phyloP scores from a whole-genome alignment of 2,329 filamentous ascomycete genomes.

The Leptodontidium sp. region DNA sequence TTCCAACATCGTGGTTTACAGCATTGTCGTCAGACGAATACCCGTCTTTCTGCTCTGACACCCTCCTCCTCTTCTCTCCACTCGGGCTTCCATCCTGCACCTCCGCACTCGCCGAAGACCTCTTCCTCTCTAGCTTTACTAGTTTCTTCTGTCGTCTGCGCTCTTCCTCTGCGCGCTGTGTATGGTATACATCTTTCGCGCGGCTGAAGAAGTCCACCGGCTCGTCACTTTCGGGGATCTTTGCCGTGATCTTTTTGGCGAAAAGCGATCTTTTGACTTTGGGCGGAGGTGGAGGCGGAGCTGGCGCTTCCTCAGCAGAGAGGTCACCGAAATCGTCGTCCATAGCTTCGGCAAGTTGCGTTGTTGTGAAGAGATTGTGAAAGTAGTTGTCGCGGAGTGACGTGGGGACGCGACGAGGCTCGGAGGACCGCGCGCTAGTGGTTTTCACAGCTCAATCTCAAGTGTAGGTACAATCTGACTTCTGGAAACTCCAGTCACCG shows the following conservation, averaged over 20 bases:
- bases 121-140: constrained; percentile 41
- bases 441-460: background rate
- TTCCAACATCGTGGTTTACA: constrained; percentile 26
- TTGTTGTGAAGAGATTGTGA: background rate
- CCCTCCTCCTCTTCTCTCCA: constrained; percentile 41
- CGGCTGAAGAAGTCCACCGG: constrained; percentile 57
- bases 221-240: constrained; percentile 47
- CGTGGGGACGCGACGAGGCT: constrained; percentile 17
- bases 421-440: constrained; percentile 9
- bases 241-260: constrained; percentile 60
- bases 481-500: background rate
- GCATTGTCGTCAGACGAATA: constrained; percentile 33
- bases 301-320: constrained; percentile 8
- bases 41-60: constrained; percentile 31
- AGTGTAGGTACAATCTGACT: background rate
- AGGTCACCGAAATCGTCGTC: constrained; percentile 29
- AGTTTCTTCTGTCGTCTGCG: constrained; percentile 47
- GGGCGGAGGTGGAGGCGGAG: constrained; percentile 33
- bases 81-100: constrained; percentile 34
- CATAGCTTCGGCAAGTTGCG: constrained; percentile 28
- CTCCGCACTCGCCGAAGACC: constrained; percentile 40
- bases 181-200: constrained; percentile 55
- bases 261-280: constrained; percentile 55
- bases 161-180: constrained; percentile 53
- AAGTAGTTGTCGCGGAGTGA: background rate